Base-by-base conservation (phyloP, 1,139 yeast species). In the Sugiyamaella paludigena region DNA sequence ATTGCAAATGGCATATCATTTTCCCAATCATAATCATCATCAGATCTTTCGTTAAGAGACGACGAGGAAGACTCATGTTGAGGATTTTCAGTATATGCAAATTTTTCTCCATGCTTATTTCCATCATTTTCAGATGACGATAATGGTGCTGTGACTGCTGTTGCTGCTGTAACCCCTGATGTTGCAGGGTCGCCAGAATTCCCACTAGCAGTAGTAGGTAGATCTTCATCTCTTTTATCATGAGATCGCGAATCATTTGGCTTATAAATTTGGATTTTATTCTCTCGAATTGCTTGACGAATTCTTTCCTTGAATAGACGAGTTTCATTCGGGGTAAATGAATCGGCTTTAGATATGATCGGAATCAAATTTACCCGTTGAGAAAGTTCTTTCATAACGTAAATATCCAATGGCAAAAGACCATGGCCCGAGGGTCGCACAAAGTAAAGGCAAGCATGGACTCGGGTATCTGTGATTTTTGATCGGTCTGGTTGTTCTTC, bases 401-500 rank as follows among this genome's bases (percentile, higher is more conserved):
- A 73, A 50, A 86, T 73, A 66, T 88, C 96, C 43, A 84, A 66
- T 1, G 80, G 77, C 6, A 75, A 66, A 48, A 85, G 64, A 0
- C 80, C 78, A 36, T 74, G 72, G 9, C 77, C 75, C 9, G 77
- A 71, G 0, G 94, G 87, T 27, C 67, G 59, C 42, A 88, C 70
- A 59, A 88, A 83, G 67, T 86, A 88, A 31, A 88, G 62, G 65
- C 96, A 87, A 34, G 79, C 83, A 66, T 88, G 94, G 26, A 88
- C 81, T 50, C 94, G 73, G 15, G 77, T 71, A 63, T 87, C 95
- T 4, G 58, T 58, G 39, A 76, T 56, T 6, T 63, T 44, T 0
- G 59, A 36, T 42, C 96, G 73, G 50, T 74, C 66, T 1, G 95
- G 95, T 67, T 87, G 95, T 57, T 78, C 84, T 54, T 82, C 86